Evolutionary conservation across 169 alveolate genomes (phyloP).

Genomic region (Perkinsus olseni): DNA sequence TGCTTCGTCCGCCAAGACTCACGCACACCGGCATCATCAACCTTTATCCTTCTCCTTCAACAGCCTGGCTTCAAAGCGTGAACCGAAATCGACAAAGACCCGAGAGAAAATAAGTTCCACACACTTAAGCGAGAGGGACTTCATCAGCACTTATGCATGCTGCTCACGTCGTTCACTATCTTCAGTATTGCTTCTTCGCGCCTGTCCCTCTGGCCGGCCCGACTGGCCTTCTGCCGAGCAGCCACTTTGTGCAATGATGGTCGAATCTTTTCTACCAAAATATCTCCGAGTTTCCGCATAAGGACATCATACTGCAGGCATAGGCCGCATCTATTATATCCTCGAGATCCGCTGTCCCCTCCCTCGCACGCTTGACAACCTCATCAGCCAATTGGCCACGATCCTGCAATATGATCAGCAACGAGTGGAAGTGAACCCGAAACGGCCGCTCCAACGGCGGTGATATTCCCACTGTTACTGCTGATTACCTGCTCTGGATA

Average conservation of each 20-base stretch:
- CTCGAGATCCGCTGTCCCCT: neutral
- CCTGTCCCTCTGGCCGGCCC: neutral
- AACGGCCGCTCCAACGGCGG: too few species aligned
- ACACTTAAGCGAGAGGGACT: neutral
- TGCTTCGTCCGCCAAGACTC: neutral
- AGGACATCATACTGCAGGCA: neutral
- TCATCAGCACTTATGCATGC: neutral
- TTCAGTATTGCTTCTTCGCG: neutral
- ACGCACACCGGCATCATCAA: neutral
- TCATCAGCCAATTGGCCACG: neutral
- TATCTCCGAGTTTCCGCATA: neutral
- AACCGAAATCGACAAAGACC: neutral
- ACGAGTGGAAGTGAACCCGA: too few species aligned
- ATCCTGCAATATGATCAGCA: too few species aligned
- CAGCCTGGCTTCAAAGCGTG: neutral
- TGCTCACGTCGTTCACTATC: neutral
- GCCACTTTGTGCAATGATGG: neutral
- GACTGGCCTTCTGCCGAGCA: neutral
- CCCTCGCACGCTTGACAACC: neutral
- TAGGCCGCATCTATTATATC: neutral
- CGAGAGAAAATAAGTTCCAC: neutral
- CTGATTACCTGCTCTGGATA: neutral
- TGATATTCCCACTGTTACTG: neutral
- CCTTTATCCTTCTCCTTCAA: neutral
- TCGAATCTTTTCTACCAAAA: neutral